Percentiles rank a stretch among this genome's conserved stretches.
Evolutionary conservation across 768 basidiomycete species (phyloP).

Genomic region (Hericium coralloides): DNA sequence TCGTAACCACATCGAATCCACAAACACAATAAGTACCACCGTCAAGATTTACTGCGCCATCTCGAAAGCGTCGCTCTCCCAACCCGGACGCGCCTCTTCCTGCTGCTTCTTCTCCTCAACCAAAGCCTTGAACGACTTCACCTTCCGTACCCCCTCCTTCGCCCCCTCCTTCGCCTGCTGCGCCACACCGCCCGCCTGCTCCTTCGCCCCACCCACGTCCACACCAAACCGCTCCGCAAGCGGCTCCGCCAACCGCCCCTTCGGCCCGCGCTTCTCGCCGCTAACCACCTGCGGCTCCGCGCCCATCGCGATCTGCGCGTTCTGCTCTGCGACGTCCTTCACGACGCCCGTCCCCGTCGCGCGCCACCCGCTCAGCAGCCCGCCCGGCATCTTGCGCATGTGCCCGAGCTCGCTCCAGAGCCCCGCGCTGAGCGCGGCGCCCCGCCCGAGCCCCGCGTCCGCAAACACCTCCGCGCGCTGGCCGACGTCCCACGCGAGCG

Average conservation of each 20-base stretch:
- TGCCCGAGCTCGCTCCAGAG: slow-evolving; percentile 64
- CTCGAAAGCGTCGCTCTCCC: slow-evolving; percentile 31
- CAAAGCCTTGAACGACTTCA: slow-evolving; percentile 23
- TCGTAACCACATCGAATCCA: no score
- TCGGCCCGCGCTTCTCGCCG: slow-evolving; percentile 59
- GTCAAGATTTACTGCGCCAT: not conserved
- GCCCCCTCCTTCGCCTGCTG: slow-evolving; percentile 19
- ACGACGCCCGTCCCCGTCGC: slow-evolving; percentile 61
- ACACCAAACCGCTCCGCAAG: slow-evolving; percentile 24
- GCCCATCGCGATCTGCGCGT: slow-evolving; percentile 49
- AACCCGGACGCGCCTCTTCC: slow-evolving; percentile 25
- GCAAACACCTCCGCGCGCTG: slow-evolving; percentile 53
- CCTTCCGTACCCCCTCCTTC: slow-evolving; percentile 19
- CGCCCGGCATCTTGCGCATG: slow-evolving; percentile 30
- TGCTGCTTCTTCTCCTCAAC: slow-evolving; percentile 23
- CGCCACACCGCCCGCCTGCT: slow-evolving; percentile 18
- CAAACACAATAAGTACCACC: no score
- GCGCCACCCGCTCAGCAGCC: slow-evolving; percentile 34
- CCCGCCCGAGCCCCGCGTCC: slow-evolving; percentile 48
- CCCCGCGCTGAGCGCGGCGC: slow-evolving; percentile 44
- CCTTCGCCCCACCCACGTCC: slow-evolving; percentile 17
- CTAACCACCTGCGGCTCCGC: slow-evolving; percentile 66
- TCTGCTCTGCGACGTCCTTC: slow-evolving; percentile 34
- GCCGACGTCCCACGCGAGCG: slow-evolving; percentile 48
- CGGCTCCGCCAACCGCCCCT: slow-evolving; percentile 42